These are phyloP conservation scores for Gentiana macrophylla DNA, from an alignment of 257 asterid species.

Conservation along the genomic window DNA sequence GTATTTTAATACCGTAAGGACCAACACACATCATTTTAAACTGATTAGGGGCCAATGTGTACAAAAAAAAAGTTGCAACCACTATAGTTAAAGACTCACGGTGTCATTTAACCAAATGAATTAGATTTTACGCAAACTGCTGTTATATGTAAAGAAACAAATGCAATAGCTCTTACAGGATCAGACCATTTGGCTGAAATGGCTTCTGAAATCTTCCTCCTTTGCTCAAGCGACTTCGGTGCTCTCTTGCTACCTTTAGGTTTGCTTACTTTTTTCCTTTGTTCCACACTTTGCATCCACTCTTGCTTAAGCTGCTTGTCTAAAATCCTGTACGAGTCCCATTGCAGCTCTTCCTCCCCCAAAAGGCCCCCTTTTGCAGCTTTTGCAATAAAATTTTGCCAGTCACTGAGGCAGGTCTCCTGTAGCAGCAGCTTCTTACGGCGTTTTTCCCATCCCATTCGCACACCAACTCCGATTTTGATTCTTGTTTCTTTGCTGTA, in stretches of 20 bases:
- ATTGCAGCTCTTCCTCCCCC: conserved; percentile 63
- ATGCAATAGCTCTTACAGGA: conserved; percentile 47
- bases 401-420: conserved; percentile 66
- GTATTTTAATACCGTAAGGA: no score
- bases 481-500: conserved; percentile 66
- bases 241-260: conserved; percentile 77
- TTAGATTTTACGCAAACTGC: no score
- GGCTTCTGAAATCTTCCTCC: conserved; percentile 77
- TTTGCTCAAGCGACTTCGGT: conserved; percentile 85
- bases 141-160: background rate
- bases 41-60: no score
- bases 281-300: conserved; percentile 61
- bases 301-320: conserved; percentile 45
- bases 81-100: no score
- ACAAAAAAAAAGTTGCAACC: no score
- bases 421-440: conserved; percentile 59
- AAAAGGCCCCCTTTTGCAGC: conserved; percentile 53
- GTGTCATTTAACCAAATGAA: no score
- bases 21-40: no score
- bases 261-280: conserved; percentile 34
- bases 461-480: conserved; percentile 75
- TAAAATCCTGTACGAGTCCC: conserved; percentile 66
- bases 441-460: conserved; percentile 82
- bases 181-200: conserved; percentile 96
- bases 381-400: conserved; percentile 74